phyloP scores from a whole-genome alignment of 345 rosid genomes.

The Linum trigynum region DNA sequence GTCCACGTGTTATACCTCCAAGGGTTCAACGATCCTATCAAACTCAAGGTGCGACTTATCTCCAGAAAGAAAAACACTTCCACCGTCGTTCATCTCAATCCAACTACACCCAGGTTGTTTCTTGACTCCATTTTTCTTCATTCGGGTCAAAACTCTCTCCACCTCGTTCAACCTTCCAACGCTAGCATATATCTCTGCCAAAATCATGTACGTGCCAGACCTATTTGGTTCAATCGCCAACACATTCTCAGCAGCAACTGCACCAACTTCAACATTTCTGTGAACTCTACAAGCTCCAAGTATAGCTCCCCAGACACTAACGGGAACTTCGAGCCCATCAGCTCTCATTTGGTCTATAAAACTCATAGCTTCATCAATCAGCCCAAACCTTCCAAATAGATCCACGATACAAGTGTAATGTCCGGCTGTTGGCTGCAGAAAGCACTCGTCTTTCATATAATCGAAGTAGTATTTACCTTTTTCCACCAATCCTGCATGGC shows the following conservation, averaged over 20 bases:
- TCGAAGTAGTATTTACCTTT: slow-evolving; percentile 34
- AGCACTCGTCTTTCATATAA: slow-evolving; percentile 26
- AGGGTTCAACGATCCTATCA: neutral
- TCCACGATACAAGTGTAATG: slow-evolving; percentile 34
- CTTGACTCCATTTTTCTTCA: slow-evolving; percentile 34
- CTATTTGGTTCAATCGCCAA: slow-evolving; percentile 26
- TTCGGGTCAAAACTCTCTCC: slow-evolving; percentile 16
- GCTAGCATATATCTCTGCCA: slow-evolving; percentile 26
- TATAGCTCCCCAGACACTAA: slow-evolving; percentile 37
- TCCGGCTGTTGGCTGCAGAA: slow-evolving; percentile 28
- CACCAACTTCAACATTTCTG: slow-evolving; percentile 25
- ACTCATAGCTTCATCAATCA: slow-evolving; percentile 29
- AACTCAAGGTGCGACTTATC: slow-evolving; percentile 21
- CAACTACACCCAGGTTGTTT: slow-evolving; percentile 41
- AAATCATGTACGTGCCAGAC: slow-evolving; percentile 30
- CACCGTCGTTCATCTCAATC: slow-evolving; percentile 25
- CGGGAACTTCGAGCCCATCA: slow-evolving; percentile 23
- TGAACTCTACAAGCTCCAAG: slow-evolving; percentile 38
- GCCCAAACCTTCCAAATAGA: slow-evolving; percentile 35
- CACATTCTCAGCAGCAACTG: slow-evolving; percentile 29
- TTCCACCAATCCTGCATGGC: slow-evolving; percentile 40
- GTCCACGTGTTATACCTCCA: too few relatives aligned
- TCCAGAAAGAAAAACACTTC: slow-evolving; percentile 27
- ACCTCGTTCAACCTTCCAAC: slow-evolving; percentile 32
- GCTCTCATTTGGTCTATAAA: slow-evolving; percentile 25